Conservation (phyloP, 2,329 filamentous ascomycete species). For the Ophiostoma sp. region DNA sequence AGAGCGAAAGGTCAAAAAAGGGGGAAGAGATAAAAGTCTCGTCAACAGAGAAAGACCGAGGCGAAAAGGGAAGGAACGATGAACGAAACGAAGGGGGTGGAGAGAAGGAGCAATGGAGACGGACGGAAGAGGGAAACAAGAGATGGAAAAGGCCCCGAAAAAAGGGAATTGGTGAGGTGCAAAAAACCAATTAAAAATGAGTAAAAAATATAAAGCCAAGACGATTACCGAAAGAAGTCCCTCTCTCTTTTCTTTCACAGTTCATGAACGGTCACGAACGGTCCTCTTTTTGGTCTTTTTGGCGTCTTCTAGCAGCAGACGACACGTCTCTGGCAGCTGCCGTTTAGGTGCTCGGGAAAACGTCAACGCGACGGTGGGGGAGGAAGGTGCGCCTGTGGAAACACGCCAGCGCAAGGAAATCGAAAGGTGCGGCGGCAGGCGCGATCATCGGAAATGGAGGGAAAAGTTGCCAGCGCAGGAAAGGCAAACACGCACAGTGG, state of each 20-base stretch:
- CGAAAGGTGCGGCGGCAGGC: conserved; percentile 18
- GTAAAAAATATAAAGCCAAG: background rate
- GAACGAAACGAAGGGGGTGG: background rate
- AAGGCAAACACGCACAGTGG: background rate
- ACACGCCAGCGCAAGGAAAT: conserved; percentile 1
- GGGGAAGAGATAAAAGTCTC: background rate
- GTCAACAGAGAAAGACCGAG: background rate
- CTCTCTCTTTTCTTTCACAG: background rate
- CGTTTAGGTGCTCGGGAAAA: conserved; percentile 3
- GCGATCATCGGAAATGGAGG: conserved; percentile 19
- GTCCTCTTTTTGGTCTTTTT: background rate
- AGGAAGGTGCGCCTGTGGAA: background rate
- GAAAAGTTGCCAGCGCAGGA: background rate
- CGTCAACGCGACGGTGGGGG: conserved; percentile 11
- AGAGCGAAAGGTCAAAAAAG: background rate
- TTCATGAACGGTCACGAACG: background rate
- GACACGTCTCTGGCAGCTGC: background rate
- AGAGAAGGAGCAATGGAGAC: conserved; percentile 13
- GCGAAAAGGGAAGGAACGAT: conserved; percentile 8
- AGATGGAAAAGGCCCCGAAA: background rate
- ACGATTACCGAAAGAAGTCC: conserved; percentile 9
- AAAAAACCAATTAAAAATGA: background rate
- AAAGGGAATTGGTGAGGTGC: background rate
- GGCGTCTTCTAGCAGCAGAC: background rate
- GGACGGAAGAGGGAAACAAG: conserved; percentile 1